A percentile compares a stretch with the other conserved stretches of the same genome.
phyloP scores from a whole-genome alignment of 2,329 filamentous ascomycete genomes.

The Ceratocystis lukuohia region DNA sequence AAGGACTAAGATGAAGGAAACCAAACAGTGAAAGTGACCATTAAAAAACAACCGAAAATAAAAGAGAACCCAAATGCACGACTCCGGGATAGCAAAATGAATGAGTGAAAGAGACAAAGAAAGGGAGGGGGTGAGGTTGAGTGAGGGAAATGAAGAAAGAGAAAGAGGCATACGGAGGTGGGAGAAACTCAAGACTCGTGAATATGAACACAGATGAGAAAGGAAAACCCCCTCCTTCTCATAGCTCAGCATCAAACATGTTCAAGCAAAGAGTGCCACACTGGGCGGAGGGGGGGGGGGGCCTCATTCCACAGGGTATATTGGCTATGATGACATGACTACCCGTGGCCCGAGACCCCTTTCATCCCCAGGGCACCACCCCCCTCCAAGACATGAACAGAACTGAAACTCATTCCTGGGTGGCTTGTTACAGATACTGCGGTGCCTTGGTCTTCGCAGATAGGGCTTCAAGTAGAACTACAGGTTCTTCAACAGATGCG shows the following conservation, averaged over 20 bases:
- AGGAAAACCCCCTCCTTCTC: background rate
- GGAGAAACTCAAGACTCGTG: background rate
- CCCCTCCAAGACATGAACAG: background rate
- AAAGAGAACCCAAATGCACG: background rate
- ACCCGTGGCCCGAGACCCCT: background rate
- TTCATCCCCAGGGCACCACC: too few relatives aligned
- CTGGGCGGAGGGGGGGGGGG: background rate
- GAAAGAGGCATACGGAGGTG: background rate
- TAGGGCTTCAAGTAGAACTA: background rate
- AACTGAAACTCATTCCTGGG: background rate
- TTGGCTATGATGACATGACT: background rate
- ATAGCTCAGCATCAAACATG: too few relatives aligned
- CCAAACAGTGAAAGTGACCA: background rate
- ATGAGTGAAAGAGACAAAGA: background rate
- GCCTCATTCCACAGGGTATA: background rate
- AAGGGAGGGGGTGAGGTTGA: background rate
- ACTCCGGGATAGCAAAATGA: background rate
- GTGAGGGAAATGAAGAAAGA: conserved; percentile 3
- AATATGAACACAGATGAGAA: background rate
- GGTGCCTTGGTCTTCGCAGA: background rate
- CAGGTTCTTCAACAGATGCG: too few relatives aligned
- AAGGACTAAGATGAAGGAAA: background rate
- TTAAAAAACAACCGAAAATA: background rate
- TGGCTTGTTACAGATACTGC: background rate
- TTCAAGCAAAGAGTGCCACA: too few relatives aligned